phyloP scores from a whole-genome alignment of 164 flowering plant species.

The Amborella trichopoda region DNA sequence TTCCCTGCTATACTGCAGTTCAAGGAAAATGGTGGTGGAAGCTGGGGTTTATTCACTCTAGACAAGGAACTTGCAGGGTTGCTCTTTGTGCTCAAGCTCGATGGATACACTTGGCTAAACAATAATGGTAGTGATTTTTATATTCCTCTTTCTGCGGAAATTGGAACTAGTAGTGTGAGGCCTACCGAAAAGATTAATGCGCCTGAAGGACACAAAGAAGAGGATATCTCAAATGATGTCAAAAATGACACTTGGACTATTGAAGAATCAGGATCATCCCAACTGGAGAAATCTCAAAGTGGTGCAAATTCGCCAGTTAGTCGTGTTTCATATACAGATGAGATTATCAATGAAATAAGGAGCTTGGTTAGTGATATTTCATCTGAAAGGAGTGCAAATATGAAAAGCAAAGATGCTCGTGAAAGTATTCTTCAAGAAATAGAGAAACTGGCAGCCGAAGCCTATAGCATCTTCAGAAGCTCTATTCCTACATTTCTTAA shows the following conservation, averaged over 20 bases:
- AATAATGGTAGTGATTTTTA: conserved; percentile 62
- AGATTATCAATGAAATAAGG: conserved; percentile 66
- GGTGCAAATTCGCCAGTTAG: conserved; percentile 18
- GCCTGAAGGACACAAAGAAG: no score
- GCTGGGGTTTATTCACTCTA: conserved; percentile 45
- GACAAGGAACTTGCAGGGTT: conserved; percentile 47
- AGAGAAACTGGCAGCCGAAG: conserved; percentile 98
- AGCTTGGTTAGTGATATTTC: conserved; percentile 68
- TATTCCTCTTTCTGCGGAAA: conserved; percentile 68
- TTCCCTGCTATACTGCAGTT: no score
- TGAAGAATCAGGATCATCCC: no score
- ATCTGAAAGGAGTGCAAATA: conserved; percentile 39
- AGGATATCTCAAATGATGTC: no score
- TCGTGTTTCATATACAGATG: conserved; percentile 39
- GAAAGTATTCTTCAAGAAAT: conserved; percentile 85
- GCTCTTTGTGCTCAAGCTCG: conserved; percentile 77
- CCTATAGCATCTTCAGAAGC: conserved; percentile 84
- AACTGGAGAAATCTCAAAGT: no score
- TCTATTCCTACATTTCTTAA: conserved; percentile 39
- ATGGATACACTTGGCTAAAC: conserved; percentile 65
- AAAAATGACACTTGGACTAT: no score
- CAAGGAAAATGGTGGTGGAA: conserved; percentile 49
- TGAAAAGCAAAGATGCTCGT: conserved; percentile 49
- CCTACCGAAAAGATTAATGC: no score
- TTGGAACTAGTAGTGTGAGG: no score